These are phyloP conservation scores for Ruellia speciosa DNA, from an alignment of 305 asterid genomes.

Conservation along the genomic window DNA sequence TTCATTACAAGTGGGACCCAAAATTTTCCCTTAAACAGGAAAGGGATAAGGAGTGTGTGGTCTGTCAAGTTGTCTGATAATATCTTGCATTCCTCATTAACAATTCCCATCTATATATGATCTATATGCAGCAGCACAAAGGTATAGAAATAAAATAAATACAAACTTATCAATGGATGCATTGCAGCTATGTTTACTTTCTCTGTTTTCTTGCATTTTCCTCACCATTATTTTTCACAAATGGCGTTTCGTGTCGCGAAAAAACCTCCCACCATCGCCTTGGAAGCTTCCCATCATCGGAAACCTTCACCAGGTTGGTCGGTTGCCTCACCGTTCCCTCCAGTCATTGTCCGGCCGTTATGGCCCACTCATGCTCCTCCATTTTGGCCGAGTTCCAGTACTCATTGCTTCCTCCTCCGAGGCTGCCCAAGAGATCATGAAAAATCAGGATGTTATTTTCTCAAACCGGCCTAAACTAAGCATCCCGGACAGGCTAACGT, in stretches of 20 bases:
- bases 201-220: conserved; percentile 22
- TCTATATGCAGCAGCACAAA: no score
- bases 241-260: conserved; percentile 13
- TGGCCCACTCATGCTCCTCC: conserved; percentile 48
- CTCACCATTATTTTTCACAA: conserved; percentile 16
- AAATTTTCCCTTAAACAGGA: no score
- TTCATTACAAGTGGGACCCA: no score
- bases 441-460: conserved; percentile 38
- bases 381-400: conserved; percentile 31
- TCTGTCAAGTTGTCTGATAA: no score
- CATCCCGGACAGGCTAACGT: conserved; percentile 25
- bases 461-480: conserved; percentile 33
- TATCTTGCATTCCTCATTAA: no score
- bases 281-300: conserved; percentile 41
- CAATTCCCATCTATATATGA: no score
- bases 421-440: conserved; percentile 48
- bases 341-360: conserved; percentile 29
- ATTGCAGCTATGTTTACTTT: conserved; percentile 36
- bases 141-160: conserved; percentile 35
- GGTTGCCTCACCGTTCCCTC: conserved; percentile 37
- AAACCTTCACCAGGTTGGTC: conserved; percentile 44
- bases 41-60: no score
- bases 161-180: no score
- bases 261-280: conserved; percentile 38
- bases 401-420: conserved; percentile 43